Base-by-base conservation (phyloP, 495 filamentous ascomycete genomes). In the Chaetomium cochliodes region DNA sequence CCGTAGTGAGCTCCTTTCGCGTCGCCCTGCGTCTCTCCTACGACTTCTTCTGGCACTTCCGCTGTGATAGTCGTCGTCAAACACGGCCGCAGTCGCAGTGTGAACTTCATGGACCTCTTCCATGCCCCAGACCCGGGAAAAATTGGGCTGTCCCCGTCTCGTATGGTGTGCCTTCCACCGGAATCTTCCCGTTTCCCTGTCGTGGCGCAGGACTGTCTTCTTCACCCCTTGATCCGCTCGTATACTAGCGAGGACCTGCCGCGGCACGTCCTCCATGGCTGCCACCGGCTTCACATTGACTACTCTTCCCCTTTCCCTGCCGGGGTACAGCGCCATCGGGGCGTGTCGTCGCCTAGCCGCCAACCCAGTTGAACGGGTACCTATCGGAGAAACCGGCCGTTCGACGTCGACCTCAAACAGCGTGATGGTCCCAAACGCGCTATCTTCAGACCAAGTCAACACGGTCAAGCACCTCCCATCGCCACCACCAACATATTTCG, bases 261-360 rank as follows among this genome's bases (percentile, higher is more conserved):
- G 62, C 3, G 67, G 67, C 22, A 69, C 62, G 39, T 64, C 64
- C 50, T 69, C 67, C 67, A 69, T 66, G 0, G 64, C 64, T 5
- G 61, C 61, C 11, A 69, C 51, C 5, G 67, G 64, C 15, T 42
- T 23, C 7, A 69, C 25, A 2, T 28, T 28, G 0, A 42, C 16
- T 3, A 42, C 64, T 6, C 46, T 49, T 13, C 18, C 51, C 28
- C 28, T 16, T 18, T 15, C 6, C 25, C 7, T 0, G 0, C 26
- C 13, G 30, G 51, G 16, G 51, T 33, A 33, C 26, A 54, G 15
- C 26, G 37, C 16, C n/a, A 22, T 3, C 26, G 44, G 37, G 8
- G 46, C 26, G 5, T 3, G 46, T 26, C 44, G 16, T 1, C 44
- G 25, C 25, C 55, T 15, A 4, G 55, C 37, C 13, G 33, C 39